Conservation (phyloP, 805 yeast species). For the Starmerella riodocensis region DNA sequence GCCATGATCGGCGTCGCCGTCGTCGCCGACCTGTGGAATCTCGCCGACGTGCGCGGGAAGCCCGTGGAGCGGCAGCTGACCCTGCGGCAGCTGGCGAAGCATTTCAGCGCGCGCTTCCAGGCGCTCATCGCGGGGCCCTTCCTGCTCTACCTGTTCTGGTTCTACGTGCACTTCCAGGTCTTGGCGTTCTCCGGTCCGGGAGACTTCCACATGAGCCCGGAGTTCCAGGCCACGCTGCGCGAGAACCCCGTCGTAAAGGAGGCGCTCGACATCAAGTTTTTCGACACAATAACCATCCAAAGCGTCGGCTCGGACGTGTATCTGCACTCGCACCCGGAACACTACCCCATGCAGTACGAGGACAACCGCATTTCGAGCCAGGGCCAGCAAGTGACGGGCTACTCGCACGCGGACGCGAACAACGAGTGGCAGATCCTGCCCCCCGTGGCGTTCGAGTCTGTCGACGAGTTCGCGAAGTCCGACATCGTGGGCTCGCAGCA, state of each 20-base stretch:
- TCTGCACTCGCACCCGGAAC: conserved; percentile 76
- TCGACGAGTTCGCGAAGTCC: conserved; percentile 22
- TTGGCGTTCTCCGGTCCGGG: conserved; percentile 81
- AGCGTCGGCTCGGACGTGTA: conserved; percentile 49
- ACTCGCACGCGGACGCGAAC: conserved; percentile 67
- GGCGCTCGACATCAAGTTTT: conserved; percentile 51
- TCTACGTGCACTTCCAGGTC: conserved; percentile 67
- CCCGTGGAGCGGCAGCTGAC: conserved; percentile 30
- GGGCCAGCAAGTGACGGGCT: conserved; percentile 91
- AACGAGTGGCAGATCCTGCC: conserved; percentile 50
- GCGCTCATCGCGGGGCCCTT: conserved; percentile 62
- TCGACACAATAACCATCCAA: conserved; percentile 51
- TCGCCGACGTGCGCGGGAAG: conserved; percentile 60
- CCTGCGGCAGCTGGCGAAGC: conserved; percentile 29
- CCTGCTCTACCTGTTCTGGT: conserved; percentile 52
- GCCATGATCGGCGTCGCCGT: conserved; percentile 82
- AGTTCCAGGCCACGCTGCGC: conserved; percentile 74
- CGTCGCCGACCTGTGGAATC: conserved; percentile 47
- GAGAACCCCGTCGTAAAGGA: conserved; percentile 53
- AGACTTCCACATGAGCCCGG: conserved; percentile 77
- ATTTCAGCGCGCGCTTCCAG: conserved; percentile 60
- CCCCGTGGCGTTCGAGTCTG: conserved; percentile 28
- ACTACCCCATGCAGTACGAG: conserved; percentile 82
- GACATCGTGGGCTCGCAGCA: conserved; percentile 45
- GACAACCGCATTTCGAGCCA: conserved; percentile 91